Evolutionary conservation across 352 stramenopile species (phyloP).

Genomic region (Lagenidium giganteum): DNA sequence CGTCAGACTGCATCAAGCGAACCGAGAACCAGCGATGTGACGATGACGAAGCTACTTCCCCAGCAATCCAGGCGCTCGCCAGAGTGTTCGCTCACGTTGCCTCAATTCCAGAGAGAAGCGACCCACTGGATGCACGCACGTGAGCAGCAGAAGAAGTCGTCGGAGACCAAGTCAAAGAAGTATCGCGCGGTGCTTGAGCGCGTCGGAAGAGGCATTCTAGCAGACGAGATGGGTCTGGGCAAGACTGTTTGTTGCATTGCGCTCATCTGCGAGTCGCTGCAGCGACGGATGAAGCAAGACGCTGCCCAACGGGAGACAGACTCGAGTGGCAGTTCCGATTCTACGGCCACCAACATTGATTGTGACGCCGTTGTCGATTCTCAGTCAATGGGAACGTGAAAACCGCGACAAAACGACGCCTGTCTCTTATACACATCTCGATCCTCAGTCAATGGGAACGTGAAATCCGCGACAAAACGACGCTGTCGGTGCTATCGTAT

Average conservation of each 20-base stretch:
- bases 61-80: constrained; percentile 32
- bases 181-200: no score
- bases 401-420: constrained; percentile 72
- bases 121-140: constrained; percentile 86
- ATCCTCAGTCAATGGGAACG: constrained; percentile 84
- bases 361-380: constrained; percentile 77
- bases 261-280: constrained; percentile 64
- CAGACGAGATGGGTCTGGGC: constrained; percentile 86
- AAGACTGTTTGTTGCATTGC: constrained; percentile 89
- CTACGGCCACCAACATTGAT: constrained; percentile 66
- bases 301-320: constrained; percentile 35
- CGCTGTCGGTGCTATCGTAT: constrained; percentile 70
- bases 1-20: not conserved
- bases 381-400: constrained; percentile 83
- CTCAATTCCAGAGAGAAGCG: constrained; percentile 80
- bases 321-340: constrained; percentile 19
- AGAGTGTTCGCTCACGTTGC: constrained; percentile 50
- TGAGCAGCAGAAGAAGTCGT: constrained; percentile 29
- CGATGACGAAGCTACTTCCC: constrained; percentile 19
- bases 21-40: no score
- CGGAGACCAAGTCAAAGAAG: no score
- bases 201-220: constrained; percentile 66
- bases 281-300: no score
- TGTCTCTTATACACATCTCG: no score
- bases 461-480: constrained; percentile 76